A percentile compares a stretch with the other conserved stretches of the same genome.
These are phyloP conservation scores for Scenedesmus sp. DNA, from an alignment of 163 green algal genomes.

Conservation along the genomic window DNA sequence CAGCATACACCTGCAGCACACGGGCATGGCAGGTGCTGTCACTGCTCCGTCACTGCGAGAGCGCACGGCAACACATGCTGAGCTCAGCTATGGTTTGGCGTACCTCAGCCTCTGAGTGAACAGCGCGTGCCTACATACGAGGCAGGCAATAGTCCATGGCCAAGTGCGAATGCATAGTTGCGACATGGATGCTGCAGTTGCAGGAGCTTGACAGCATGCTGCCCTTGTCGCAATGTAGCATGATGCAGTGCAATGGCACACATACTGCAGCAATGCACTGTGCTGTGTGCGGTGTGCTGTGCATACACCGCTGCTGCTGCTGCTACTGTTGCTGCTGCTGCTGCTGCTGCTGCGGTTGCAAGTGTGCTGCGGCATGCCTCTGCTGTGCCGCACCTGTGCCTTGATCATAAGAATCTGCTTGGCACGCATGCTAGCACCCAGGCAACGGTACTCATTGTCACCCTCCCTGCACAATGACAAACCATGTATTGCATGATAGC, in stretches of 20 bases:
- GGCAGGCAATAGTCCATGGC: no score
- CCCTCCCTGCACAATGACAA: conserved; percentile 43
- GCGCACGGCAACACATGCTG: no score
- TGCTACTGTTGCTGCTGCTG: background rate
- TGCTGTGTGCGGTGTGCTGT: background rate
- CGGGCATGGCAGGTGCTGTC: background rate
- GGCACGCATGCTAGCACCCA: conserved; percentile 77
- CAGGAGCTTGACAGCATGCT: no score
- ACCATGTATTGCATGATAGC: background rate
- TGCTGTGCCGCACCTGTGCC: conserved; percentile 64
- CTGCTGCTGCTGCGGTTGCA: background rate
- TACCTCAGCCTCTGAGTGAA: no score
- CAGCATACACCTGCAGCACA: conserved; percentile 83
- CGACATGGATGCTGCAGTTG: background rate
- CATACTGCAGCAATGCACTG: background rate
- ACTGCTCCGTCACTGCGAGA: background rate
- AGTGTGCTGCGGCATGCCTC: background rate
- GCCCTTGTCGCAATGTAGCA: no score
- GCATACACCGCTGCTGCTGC: background rate
- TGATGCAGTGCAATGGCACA: no score
- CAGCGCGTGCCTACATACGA: no score
- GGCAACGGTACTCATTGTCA: conserved; percentile 68
- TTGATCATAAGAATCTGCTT: conserved; percentile 78
- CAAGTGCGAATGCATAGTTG: background rate
- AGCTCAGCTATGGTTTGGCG: no score